A percentile compares a stretch with the other conserved stretches of the same genome.
These are phyloP conservation scores for Eimeria brunetti DNA, from an alignment of 169 alveolate genomes.

Conservation along the genomic window DNA sequence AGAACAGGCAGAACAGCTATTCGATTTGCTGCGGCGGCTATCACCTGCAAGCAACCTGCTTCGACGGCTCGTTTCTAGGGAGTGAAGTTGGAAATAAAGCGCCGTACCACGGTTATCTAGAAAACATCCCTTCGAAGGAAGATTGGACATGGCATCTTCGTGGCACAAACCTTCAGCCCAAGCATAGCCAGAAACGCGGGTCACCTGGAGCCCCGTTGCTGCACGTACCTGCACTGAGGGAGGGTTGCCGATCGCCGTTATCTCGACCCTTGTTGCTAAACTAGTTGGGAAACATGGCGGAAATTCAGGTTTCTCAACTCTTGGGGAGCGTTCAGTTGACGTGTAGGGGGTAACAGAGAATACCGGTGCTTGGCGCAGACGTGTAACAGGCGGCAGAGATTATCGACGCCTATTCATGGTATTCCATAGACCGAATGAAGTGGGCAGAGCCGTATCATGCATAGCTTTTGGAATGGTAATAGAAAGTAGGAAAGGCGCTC, in stretches of 20 bases:
- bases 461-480: not conserved
- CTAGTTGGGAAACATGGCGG: too few relatives aligned
- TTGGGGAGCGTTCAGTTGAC: not conserved
- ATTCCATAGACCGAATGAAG: not conserved
- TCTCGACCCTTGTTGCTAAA: not conserved
- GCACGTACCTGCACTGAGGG: conserved; percentile 30
- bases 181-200: conserved; percentile 1
- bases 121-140: not conserved
- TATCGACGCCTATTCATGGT: not conserved
- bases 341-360: not conserved
- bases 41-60: not conserved
- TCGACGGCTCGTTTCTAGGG: not conserved
- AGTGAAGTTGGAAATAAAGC: not conserved
- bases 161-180: not conserved
- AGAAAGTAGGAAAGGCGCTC: not conserved
- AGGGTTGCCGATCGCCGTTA: not conserved
- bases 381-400: not conserved
- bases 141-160: too few relatives aligned
- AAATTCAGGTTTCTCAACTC: not conserved
- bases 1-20: not conserved
- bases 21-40: not conserved
- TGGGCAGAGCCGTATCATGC: not conserved
- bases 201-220: conserved; percentile 48
- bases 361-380: not conserved
- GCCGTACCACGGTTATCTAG: not conserved